phyloP scores from a whole-genome alignment of 2,329 filamentous ascomycete genomes.

The Claviceps pusilla region DNA sequence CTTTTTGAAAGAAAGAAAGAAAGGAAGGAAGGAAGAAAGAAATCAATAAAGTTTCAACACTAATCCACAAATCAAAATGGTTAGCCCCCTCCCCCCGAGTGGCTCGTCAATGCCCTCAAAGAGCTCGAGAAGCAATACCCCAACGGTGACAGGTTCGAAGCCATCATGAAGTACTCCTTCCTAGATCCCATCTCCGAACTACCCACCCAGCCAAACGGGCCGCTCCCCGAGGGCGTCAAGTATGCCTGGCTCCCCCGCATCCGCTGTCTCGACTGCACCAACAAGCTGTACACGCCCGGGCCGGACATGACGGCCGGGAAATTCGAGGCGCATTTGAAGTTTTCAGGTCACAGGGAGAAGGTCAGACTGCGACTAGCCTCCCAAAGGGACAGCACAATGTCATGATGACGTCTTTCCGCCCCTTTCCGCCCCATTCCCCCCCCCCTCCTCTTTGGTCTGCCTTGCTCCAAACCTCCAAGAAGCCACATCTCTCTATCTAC shows the following conservation, averaged over 20 bases:
- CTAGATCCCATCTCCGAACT: conserved; percentile 58
- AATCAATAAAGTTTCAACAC: background rate
- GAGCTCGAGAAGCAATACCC: conserved; percentile 58
- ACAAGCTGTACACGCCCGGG: conserved; percentile 84
- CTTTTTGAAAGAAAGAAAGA: background rate
- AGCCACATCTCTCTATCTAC: background rate
- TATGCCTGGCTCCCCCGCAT: conserved; percentile 82
- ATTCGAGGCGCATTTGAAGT: conserved; percentile 85
- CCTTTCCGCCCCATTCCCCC: no score
- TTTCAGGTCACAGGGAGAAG: conserved; percentile 61
- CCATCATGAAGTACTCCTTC: conserved; percentile 77
- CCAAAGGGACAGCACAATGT: conserved; percentile 7
- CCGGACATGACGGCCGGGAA: conserved; percentile 74
- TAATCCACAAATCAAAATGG: background rate
- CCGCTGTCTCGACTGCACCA: conserved; percentile 79
- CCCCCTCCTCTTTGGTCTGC: background rate
- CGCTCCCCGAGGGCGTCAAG: conserved; percentile 48
- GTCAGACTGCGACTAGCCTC: conserved; percentile 29
- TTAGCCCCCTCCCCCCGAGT: conserved; percentile 75
- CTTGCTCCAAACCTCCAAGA: background rate
- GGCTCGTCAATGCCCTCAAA: conserved; percentile 64
- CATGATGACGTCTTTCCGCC: background rate
- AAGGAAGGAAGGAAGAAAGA: background rate
- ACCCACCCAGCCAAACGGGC: conserved; percentile 40
- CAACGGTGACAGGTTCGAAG: conserved; percentile 65